Conservation (phyloP, 108 stramenopile genomes). For the Skeletonema marinoi region DNA sequence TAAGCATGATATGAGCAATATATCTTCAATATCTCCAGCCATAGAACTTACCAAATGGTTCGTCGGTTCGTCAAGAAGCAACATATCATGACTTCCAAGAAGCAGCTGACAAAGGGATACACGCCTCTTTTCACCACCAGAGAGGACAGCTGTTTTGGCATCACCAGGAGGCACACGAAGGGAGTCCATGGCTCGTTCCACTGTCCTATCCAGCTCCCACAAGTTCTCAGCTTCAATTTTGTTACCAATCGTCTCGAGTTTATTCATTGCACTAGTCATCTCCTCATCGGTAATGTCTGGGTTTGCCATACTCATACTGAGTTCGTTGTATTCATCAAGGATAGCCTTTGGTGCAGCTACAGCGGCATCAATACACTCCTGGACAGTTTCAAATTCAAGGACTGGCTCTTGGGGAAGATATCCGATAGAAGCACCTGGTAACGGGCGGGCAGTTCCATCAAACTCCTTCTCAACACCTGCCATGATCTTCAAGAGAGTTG, state of each 20-base stretch:
- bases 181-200: slow-evolving; percentile 83
- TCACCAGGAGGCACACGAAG: slow-evolving; percentile 81
- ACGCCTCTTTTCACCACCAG: slow-evolving; percentile 97
- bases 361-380: slow-evolving; percentile 83
- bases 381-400: slow-evolving; percentile 75
- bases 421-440: slow-evolving; percentile 87
- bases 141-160: slow-evolving; percentile 75
- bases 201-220: slow-evolving; percentile 87
- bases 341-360: slow-evolving; percentile 70
- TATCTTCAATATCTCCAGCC: too few species aligned
- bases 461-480: slow-evolving; percentile 94
- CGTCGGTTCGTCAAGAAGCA: slow-evolving; percentile 86
- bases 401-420: slow-evolving; percentile 87
- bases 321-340: slow-evolving; percentile 80
- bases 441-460: slow-evolving; percentile 81
- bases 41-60: slow-evolving; percentile 21
- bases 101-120: slow-evolving; percentile 88
- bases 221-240: slow-evolving; percentile 88
- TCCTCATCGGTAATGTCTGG: slow-evolving; percentile 77
- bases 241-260: slow-evolving; percentile 69
- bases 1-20: not conserved
- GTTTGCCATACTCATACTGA: slow-evolving; percentile 78
- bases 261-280: slow-evolving; percentile 63
- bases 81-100: slow-evolving; percentile 89
- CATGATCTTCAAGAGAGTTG: slow-evolving; percentile 92